Evolutionary conservation across 2,329 filamentous ascomycete genomes (phyloP).

Genomic region (Tolypocladium inflatum): DNA sequence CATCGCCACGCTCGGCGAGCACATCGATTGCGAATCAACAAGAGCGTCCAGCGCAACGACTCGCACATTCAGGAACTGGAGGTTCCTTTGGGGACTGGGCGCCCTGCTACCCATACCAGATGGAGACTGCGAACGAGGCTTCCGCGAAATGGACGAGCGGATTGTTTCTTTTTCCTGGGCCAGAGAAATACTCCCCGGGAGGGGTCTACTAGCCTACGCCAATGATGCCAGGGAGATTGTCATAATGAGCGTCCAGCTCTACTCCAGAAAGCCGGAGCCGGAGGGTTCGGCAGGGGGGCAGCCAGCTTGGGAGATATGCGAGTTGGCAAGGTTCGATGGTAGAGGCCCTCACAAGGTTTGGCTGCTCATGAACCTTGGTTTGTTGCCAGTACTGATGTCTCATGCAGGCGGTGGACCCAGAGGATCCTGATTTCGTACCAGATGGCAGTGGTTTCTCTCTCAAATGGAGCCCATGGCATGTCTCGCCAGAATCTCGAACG

Average conservation of each 20-base stretch:
- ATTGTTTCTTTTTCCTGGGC: constrained; percentile 47
- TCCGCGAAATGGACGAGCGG: constrained; percentile 30
- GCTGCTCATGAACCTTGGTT: no score
- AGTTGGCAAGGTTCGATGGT: constrained; percentile 39
- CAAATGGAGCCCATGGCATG: constrained; percentile 45
- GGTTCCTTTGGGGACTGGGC: constrained; percentile 46
- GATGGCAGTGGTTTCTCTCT: constrained; percentile 39
- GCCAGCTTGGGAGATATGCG: constrained; percentile 38
- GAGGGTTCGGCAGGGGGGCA: constrained; percentile 14
- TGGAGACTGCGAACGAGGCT: constrained; percentile 18
- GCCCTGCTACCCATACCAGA: constrained; percentile 40
- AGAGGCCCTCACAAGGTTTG: constrained; percentile 31
- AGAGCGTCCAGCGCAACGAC: constrained; percentile 20
- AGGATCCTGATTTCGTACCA: constrained; percentile 40
- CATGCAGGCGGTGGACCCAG: constrained; percentile 16
- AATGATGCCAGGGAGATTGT: constrained; percentile 41
- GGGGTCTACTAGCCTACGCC: constrained; percentile 39
- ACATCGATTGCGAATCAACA: constrained; percentile 18
- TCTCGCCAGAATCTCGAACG: constrained; percentile 20
- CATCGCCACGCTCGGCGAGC: constrained; percentile 42
- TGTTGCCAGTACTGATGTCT: not conserved
- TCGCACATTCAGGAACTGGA: constrained; percentile 38
- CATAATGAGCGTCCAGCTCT: constrained; percentile 38
- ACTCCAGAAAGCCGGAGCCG: constrained; percentile 3
- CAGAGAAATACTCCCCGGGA: constrained; percentile 27